Conservation (phyloP, 2,329 filamentous ascomycete species). For the Cytospora piceicola region DNA sequence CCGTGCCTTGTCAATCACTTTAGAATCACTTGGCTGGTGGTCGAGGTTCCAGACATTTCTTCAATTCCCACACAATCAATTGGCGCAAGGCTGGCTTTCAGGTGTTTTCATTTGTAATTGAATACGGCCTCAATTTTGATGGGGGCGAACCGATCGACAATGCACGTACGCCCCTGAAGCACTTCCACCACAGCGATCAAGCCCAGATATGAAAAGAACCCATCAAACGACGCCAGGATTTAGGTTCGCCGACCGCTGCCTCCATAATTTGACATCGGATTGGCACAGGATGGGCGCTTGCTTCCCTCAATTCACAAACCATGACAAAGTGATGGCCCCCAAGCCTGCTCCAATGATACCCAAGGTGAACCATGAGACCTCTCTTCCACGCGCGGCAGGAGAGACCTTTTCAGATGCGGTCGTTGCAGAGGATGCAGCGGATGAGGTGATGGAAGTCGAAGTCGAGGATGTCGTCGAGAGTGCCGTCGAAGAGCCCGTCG, state of each 20-base stretch:
- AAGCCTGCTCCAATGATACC: background rate
- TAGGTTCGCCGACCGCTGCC: background rate
- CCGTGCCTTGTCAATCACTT: background rate
- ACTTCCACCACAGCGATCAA: background rate
- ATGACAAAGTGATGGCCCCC: background rate
- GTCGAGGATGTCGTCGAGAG: background rate
- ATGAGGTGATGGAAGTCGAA: background rate
- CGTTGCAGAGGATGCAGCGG: background rate
- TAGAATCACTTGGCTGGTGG: background rate
- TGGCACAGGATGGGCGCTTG: background rate
- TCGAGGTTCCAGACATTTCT: too few relatives aligned
- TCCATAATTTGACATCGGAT: background rate
- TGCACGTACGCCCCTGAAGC: background rate
- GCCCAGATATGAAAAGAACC: background rate
- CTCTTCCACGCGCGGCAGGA: background rate
- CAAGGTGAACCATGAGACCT: background rate
- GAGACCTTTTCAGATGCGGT: background rate
- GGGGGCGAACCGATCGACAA: background rate
- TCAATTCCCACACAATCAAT: too few relatives aligned
- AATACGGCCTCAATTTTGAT: too few relatives aligned
- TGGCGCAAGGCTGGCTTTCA: too few relatives aligned
- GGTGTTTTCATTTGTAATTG: too few relatives aligned
- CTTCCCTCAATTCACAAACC: background rate
- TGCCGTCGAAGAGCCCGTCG: conserved; percentile 4
- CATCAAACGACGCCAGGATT: background rate